Conservation (phyloP, 2,329 filamentous ascomycete species). For the Hansfordia pulvinata region DNA sequence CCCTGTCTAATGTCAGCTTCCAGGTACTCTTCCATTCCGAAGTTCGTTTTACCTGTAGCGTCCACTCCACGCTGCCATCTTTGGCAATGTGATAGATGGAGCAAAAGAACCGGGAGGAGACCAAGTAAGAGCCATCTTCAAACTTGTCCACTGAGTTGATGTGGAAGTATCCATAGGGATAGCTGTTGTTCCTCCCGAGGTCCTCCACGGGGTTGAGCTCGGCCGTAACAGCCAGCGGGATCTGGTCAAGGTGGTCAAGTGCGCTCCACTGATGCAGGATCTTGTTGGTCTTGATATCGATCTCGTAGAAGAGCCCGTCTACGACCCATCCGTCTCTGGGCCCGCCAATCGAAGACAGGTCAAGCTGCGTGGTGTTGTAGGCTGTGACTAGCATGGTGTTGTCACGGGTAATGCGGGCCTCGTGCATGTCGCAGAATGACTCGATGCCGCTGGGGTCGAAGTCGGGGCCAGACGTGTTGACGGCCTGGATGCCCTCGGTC, state of each 20-base stretch:
- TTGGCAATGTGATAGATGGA: slow-evolving; percentile 10
- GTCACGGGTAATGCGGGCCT: slow-evolving; percentile 14
- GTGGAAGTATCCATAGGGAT: slow-evolving; percentile 14
- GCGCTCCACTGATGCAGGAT: slow-evolving; percentile 26
- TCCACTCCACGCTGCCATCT: slow-evolving; percentile 11
- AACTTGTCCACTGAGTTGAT: slow-evolving; percentile 13
- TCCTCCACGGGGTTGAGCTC: slow-evolving; percentile 8
- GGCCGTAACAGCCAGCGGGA: slow-evolving; percentile 6
- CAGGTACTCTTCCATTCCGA: background rate
- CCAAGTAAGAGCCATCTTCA: slow-evolving; percentile 12
- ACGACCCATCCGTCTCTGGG: slow-evolving; percentile 17
- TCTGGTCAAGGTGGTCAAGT: slow-evolving; percentile 20
- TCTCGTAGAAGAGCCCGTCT: slow-evolving; percentile 24
- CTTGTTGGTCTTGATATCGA: slow-evolving; percentile 24
- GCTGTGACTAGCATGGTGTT: slow-evolving; percentile 15
- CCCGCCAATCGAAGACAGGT: slow-evolving; percentile 18
- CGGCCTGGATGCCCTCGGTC: slow-evolving; percentile 4
- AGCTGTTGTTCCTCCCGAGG: slow-evolving; percentile 7
- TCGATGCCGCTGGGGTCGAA: background rate
- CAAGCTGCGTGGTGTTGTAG: slow-evolving; percentile 15
- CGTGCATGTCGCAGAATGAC: slow-evolving; percentile 17
- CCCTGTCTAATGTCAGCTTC: slow-evolving; percentile 8
- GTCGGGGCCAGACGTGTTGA: too few relatives aligned
- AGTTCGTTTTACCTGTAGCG: slow-evolving; percentile 7
- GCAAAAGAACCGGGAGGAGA: slow-evolving; percentile 12